Base-by-base conservation (phyloP, 805 yeast genomes). In the Pichia paraexigua region DNA sequence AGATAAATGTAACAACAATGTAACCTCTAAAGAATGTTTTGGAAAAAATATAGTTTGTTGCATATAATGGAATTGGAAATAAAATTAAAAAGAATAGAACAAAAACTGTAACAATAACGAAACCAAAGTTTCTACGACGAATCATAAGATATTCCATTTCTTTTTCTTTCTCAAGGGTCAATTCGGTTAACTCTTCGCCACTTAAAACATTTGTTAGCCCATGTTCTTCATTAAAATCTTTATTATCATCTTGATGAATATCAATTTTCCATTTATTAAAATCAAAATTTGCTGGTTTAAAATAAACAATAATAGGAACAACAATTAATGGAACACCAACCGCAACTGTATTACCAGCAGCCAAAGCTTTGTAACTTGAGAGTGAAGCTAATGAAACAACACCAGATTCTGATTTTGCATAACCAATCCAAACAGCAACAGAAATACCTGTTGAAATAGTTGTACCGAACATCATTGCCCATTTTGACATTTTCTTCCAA, bases 291-390 rank as follows among this genome's bases (percentile, higher is more conserved):
- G 79, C 80, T 55, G 73, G 74, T 61, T 69, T 73, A 8, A 63
- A 57, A 40, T 67, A 64, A 6, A 80, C 77, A 47, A 79, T 66
- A 3, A 71, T 58, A 20, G 79, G 82, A 47, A 75, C 62, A 32
- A 75, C 59, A 15, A 79, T 54, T 42, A 71, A 56, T 1, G 83
- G 83, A 24, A 76, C 64, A 48, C 72, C 74, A 52, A 79, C 69
- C 1, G 83, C 82, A 54, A 77, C 76, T 17, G 78, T 76, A 60
- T 79, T 79, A 43, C 84, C 84, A 1, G 79, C 77, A 53, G 79
- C 74, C 74, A 74, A 75, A 22, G 83, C 69, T 55, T 72, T 72
- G 60, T 78, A 80, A 51, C 72, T 73, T 49, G 77, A 76, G 40
- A 80, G 71, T 1, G 64, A 52, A 12, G 60, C 66, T 63, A 65